Conservation (phyloP, 129 eudicot genomes). For the Calendula officinalis region DNA sequence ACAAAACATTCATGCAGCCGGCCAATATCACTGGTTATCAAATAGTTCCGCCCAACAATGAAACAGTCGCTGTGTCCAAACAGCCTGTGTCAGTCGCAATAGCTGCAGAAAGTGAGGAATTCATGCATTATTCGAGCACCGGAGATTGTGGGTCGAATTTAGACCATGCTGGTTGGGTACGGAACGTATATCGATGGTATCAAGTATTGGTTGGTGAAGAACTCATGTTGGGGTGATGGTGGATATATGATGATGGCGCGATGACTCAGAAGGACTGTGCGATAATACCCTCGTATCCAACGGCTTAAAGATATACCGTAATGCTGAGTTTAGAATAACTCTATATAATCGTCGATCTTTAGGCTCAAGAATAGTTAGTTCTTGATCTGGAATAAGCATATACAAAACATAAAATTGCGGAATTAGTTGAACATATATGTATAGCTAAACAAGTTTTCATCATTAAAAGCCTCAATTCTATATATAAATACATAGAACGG, state of each 20-base stretch:
- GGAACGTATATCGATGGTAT: conserved; percentile 60
- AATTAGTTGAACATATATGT: too few species aligned
- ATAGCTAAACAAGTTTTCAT: too few species aligned
- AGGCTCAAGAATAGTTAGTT: too few species aligned
- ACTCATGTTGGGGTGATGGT: conserved; percentile 84
- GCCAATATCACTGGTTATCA: conserved; percentile 30
- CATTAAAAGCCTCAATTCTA: too few species aligned
- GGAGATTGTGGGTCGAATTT: conserved; percentile 62
- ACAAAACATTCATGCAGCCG: conserved; percentile 6
- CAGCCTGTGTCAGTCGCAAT: conserved; percentile 31
- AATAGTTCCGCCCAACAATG: conserved; percentile 32
- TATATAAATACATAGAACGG: too few species aligned
- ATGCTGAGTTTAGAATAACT: too few species aligned
- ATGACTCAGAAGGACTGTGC: conserved; percentile 61
- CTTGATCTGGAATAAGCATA: too few species aligned
- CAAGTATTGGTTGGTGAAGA: conserved; percentile 75
- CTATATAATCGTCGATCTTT: too few species aligned
- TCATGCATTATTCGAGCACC: conserved; percentile 12
- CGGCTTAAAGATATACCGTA: conserved; percentile 34
- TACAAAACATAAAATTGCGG: too few species aligned
- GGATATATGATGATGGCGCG: conserved; percentile 66
- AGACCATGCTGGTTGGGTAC: conserved; percentile 81
- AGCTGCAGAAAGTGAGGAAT: conserved; percentile 5
- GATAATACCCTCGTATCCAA: conserved; percentile 62
- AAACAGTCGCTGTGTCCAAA: conserved; percentile 27